Evolutionary conservation across 257 asterid genomes (phyloP), one percentile per base, ranked within the genome.

Genomic region (Rehmannia glutinosa): DNA sequence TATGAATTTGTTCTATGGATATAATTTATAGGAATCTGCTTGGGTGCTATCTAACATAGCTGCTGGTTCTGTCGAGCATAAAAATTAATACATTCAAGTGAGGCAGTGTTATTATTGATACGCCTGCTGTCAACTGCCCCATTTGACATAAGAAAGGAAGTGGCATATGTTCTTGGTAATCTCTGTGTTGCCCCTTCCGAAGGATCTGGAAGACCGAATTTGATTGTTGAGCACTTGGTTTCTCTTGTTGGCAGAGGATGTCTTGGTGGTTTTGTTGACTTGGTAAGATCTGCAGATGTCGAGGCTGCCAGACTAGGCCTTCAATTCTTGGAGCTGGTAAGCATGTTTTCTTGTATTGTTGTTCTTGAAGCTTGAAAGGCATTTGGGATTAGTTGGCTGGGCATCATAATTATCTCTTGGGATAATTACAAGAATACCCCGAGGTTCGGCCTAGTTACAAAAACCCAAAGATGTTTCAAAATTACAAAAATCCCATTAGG

Each of bases 221-320:
- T 91, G 82, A 85, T 91, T 30, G 73, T 78, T 6, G 99, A 91
- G 71, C 97, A 91, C 78, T 76, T 94, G 86, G 89, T 88, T 78
- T 80, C 87, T 60, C 86, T 94, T n/a, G 93, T 91, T 67, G 69
- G 73, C 11, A 28, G 78, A 74, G 99, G 99, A 60, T 91, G 96
- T 76, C 83, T 94, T 20, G 55, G 79, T 54, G 97, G 99, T 62
- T 94, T 85, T 73, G 71, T 91, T 30, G 88, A 83, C 78, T 70
- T 94, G 75, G 93, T 94, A 66, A 87, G 96, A 73, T 91, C 97
- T 72, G 92, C 79, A 43, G 97, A 94, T 74, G 70, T 68, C 10
- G 99, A 91, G 82, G 99, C 97, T 66, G 96, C 97, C 45, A 83
- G 85, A 71, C 72, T 94, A 28, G 99, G 97, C 66, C 93, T 94